phyloP scores from a whole-genome alignment of 225 moss, liverwort and hornwort genomes.

The Bryum argenteum region DNA sequence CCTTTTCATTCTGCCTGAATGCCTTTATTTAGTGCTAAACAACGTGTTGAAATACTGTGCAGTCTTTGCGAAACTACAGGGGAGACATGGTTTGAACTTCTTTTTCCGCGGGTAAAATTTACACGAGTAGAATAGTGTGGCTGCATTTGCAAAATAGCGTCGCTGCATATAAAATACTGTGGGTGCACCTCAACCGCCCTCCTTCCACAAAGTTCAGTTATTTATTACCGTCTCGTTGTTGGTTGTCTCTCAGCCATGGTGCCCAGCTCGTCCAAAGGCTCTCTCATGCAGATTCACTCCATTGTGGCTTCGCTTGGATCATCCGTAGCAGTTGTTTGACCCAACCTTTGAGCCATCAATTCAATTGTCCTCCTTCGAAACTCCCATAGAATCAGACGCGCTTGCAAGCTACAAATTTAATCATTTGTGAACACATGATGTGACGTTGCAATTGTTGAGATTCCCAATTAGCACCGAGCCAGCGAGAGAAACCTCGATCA shows the following conservation, averaged over 20 bases:
- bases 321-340: fast-evolving
- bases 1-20: too few species aligned
- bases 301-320: not conserved
- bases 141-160: too few species aligned
- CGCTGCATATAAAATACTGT: not conserved
- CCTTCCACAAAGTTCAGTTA: conserved; percentile 1
- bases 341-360: not conserved
- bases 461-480: too few species aligned
- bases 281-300: not conserved
- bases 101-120: too few species aligned
- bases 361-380: not conserved
- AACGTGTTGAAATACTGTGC: too few species aligned
- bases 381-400: not conserved
- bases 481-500: too few species aligned
- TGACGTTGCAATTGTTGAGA: not conserved
- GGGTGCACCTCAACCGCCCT: not conserved
- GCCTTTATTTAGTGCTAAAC: not conserved
- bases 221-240: not conserved
- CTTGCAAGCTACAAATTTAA: not conserved
- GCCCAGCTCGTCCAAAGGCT: not conserved
- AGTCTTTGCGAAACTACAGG: too few species aligned
- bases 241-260: not conserved
- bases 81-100: too few species aligned
- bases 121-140: too few species aligned
- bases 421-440: not conserved